These are phyloP conservation scores for Xylariaceae sp. DNA, from an alignment of 2,329 filamentous ascomycete genomes.

Conservation along the genomic window DNA sequence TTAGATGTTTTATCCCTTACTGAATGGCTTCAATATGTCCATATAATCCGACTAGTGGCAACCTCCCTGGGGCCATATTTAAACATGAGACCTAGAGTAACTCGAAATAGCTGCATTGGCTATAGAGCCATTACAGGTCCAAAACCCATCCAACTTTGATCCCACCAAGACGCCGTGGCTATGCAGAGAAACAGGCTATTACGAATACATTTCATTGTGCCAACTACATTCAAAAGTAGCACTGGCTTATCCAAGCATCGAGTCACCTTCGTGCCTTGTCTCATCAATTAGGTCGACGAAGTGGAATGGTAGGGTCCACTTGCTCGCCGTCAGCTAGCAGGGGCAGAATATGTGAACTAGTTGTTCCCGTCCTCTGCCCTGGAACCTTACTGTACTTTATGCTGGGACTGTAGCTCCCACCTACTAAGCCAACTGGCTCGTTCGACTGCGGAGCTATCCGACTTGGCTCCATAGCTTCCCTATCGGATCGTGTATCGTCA, in stretches of 20 bases:
- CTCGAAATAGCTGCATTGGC: background rate
- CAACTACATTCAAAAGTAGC: background rate
- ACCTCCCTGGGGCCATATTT: background rate
- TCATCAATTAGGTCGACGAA: slow-evolving; percentile 30
- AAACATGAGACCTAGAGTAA: background rate
- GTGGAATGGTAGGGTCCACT: slow-evolving; percentile 32
- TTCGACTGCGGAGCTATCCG: background rate
- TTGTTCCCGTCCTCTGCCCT: slow-evolving; percentile 29
- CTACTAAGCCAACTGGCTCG: background rate
- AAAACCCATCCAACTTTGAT: background rate
- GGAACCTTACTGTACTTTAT: background rate
- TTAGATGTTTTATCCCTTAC: background rate
- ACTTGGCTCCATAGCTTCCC: background rate
- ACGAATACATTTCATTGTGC: slow-evolving; percentile 13
- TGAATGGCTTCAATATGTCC: background rate
- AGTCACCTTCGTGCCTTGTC: background rate
- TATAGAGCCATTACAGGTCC: background rate
- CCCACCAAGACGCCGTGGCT: slow-evolving; percentile 28
- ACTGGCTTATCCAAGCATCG: background rate
- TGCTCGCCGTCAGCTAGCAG: slow-evolving; percentile 46
- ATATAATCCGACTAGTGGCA: background rate
- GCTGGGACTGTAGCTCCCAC: background rate
- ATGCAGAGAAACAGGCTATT: slow-evolving; percentile 27
- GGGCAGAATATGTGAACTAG: slow-evolving; percentile 46
- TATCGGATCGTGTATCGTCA: background rate